Percentiles rank a stretch among this genome's conserved stretches.
Conservation (phyloP, 2,329 filamentous ascomycete genomes). For the Monosporascus sp. region DNA sequence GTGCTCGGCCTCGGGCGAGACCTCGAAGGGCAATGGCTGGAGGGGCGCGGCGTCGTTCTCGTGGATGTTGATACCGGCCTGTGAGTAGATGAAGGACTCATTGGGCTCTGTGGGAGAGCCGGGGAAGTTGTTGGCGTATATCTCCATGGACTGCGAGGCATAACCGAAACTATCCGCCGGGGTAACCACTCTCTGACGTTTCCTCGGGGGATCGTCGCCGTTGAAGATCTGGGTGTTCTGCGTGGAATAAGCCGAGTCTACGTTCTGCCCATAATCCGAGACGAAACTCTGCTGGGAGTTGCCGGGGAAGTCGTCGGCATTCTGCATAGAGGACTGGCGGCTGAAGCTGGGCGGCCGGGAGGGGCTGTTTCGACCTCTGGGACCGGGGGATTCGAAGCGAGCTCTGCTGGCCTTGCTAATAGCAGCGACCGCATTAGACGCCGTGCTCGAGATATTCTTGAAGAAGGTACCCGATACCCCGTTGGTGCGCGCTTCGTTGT, state of each 20-base stretch:
- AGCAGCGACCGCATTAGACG: slow-evolving; percentile 87
- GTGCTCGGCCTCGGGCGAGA: slow-evolving; percentile 63
- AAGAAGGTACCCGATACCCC: slow-evolving; percentile 83
- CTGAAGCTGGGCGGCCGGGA: slow-evolving; percentile 65
- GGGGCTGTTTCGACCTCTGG: slow-evolving; percentile 58
- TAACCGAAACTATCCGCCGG: slow-evolving; percentile 55
- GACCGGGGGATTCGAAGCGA: slow-evolving; percentile 80
- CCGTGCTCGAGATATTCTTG: slow-evolving; percentile 90
- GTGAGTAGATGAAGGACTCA: slow-evolving; percentile 69
- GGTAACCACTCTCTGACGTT: slow-evolving; percentile 61
- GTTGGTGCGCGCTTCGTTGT: slow-evolving; percentile 61
- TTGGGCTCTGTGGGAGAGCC: slow-evolving; percentile 76
- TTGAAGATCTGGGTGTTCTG: slow-evolving; percentile 49
- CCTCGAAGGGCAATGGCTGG: slow-evolving; percentile 57
- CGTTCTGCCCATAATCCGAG: slow-evolving; percentile 69
- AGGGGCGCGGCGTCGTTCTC: slow-evolving; percentile 56
- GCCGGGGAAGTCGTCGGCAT: slow-evolving; percentile 60
- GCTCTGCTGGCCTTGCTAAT: slow-evolving; percentile 98
- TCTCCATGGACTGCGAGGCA: slow-evolving; percentile 40
- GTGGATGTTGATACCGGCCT: slow-evolving; percentile 39
- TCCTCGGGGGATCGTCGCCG: slow-evolving; percentile 71
- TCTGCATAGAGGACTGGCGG: slow-evolving; percentile 67
- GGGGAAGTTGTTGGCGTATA: slow-evolving; percentile 47
- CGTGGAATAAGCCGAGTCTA: slow-evolving; percentile 66
- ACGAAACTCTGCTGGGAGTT: slow-evolving; percentile 81